Evolutionary conservation across 176 grass and related monocot species (phyloP).

Genomic region (Lolium multiflorum): DNA sequence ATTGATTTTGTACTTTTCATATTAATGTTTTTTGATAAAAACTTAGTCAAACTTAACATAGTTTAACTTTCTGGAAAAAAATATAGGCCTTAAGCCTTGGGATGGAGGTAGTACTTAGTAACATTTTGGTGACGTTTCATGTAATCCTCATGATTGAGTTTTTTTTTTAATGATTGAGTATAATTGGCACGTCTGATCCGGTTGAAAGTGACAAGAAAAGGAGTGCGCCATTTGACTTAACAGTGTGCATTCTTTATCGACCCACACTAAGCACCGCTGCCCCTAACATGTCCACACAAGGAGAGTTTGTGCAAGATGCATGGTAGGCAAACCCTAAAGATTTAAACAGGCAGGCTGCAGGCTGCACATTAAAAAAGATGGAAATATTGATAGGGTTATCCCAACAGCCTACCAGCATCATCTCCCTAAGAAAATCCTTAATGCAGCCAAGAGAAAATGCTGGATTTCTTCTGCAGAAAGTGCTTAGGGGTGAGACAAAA

Average conservation of each 20-base stretch:
- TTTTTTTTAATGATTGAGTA: not conserved
- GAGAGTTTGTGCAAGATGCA: not conserved
- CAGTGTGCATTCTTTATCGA: not conserved
- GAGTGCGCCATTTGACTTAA: not conserved
- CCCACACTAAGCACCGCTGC: not conserved
- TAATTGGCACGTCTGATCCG: not conserved
- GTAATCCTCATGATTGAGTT: not conserved
- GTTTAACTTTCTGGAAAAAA: too few species aligned
- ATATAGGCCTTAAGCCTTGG: too few species aligned
- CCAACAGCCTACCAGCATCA: too few species aligned
- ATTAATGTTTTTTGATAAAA: too few species aligned
- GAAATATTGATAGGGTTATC: too few species aligned
- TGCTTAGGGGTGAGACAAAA: conserved; percentile 46
- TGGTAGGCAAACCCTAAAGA: conserved; percentile 18
- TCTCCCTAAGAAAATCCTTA: conserved; percentile 16
- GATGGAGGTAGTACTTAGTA: too few species aligned
- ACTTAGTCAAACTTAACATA: too few species aligned
- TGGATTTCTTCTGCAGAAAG: conserved; percentile 37
- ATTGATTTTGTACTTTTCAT: too few species aligned
- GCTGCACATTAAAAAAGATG: not conserved
- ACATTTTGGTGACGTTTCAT: not conserved
- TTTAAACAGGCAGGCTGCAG: conserved; percentile 41
- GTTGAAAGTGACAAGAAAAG: not conserved
- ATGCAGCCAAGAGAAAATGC: conserved; percentile 44
- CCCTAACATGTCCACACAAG: not conserved